phyloP scores from a whole-genome alignment of 768 basidiomycete species.

The Fibroporia radiculosa region DNA sequence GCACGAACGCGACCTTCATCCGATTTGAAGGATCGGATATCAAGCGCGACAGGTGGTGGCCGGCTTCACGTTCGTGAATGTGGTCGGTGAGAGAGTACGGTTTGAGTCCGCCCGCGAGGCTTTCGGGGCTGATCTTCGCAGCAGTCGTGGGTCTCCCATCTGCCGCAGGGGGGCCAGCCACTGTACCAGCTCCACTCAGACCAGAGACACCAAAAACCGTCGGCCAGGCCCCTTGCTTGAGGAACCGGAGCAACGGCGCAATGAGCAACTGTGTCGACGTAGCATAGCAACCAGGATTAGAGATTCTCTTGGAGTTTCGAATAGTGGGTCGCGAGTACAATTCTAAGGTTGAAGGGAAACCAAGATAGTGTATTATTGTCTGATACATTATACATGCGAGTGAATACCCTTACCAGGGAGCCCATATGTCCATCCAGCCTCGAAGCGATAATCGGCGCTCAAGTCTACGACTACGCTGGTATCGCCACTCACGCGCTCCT shows the following conservation, averaged over 20 bases:
- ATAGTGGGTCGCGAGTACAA: constrained; percentile 73
- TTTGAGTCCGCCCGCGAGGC: constrained; percentile 64
- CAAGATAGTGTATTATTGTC: constrained; percentile 27
- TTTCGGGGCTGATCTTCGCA: constrained; percentile 77
- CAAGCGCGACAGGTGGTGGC: constrained; percentile 68
- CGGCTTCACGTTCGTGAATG: constrained; percentile 97
- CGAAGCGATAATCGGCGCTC: constrained; percentile 93
- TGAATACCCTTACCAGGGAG: constrained; percentile 83
- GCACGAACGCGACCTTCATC: constrained; percentile 76
- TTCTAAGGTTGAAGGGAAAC: constrained; percentile 44
- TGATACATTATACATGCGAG: constrained; percentile 25
- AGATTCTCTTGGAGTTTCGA: constrained; percentile 72
- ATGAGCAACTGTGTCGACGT: constrained; percentile 89
- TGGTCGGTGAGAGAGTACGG: constrained; percentile 94
- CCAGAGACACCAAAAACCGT: constrained; percentile 92
- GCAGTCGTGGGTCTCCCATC: constrained; percentile 67
- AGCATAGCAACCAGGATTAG: constrained; percentile 97
- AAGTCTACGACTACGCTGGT: constrained; percentile 86
- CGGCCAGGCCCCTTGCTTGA: constrained; percentile 54
- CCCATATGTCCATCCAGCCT: constrained; percentile 94
- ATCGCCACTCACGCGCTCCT: constrained; percentile 38
- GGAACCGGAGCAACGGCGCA: constrained; percentile 75
- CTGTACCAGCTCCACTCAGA: constrained; percentile 92
- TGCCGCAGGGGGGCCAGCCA: constrained; percentile 51
- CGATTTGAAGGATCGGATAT: constrained; percentile 26